phyloP scores from a whole-genome alignment of 176 grass and related monocot genomes.

The Musa beccarii region DNA sequence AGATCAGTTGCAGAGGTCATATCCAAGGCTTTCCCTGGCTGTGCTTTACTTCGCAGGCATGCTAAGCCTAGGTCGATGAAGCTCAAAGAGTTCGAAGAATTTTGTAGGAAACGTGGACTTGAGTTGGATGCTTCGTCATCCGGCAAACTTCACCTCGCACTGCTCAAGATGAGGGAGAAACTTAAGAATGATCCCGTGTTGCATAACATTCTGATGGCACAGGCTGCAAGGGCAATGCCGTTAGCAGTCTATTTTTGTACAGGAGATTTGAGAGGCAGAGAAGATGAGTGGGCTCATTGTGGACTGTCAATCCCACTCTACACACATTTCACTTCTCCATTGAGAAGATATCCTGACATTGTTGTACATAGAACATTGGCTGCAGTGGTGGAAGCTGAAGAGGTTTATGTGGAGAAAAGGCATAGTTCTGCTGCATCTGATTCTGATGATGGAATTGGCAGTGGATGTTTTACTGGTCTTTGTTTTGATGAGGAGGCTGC shows the following conservation, averaged over 20 bases:
- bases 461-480: constrained; percentile 61
- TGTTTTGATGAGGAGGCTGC: constrained; percentile 52
- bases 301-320: constrained; percentile 64
- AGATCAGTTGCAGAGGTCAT: constrained; percentile 88
- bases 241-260: constrained; percentile 82
- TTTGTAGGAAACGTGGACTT: constrained; percentile 78
- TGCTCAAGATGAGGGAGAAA: constrained; percentile 66
- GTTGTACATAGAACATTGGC: constrained; percentile 81
- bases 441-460: constrained; percentile 21
- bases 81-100: constrained; percentile 68
- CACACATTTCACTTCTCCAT: constrained; percentile 92
- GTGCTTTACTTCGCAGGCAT: constrained; percentile 83
- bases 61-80: constrained; percentile 65
- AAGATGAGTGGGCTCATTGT: constrained; percentile 89
- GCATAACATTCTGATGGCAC: constrained; percentile 82
- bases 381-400: constrained; percentile 74
- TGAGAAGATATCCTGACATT: constrained; percentile 91
- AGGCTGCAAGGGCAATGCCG: constrained; percentile 86
- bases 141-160: constrained; percentile 75
- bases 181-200: constrained; percentile 69
- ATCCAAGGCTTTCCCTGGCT: constrained; percentile 72
- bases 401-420: constrained; percentile 51
- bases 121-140: constrained; percentile 78
- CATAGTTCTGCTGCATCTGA: constrained; percentile 11
- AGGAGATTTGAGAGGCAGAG: constrained; percentile 48